Evolutionary conservation across 1,139 yeast genomes (phyloP), one percentile per base, ranked within the genome.

Genomic region (Hyphopichia wangnamkhiaoensis): DNA sequence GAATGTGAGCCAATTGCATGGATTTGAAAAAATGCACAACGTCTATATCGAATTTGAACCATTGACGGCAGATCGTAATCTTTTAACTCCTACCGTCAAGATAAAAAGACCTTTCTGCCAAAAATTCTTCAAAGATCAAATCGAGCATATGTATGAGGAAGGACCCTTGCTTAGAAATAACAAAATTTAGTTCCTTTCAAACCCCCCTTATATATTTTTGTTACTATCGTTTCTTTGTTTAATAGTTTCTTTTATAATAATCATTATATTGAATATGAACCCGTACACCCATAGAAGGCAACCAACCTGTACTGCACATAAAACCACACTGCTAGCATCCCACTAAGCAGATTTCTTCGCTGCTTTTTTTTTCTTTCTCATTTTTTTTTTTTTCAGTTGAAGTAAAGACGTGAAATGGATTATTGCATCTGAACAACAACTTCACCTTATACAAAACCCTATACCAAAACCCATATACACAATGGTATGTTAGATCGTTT

Each of bases 41-140:
- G 43, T 69, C 15, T 54, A 48, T 29, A 45, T 70, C 18, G 68
- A 54, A 17, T 46, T 63, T 39, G 73, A 71, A 44, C 76, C 76
- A 3, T 64, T 71, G 49, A 65, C 61, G 13, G 52, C 67, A 32
- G 72, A 63, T 37, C 53, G 68, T 28, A 61, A 66, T 35, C 65
- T 68, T 15, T 63, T 71, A 12, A 71, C 76, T 1, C 75, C 75
- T 13, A 71, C 75, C 1, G 52, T 63, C 50, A 70, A 71, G 49
- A 52, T 71, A 36, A 68, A 64, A 47, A 56, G 75, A 46, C 71
- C 67, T 1, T 34, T 68, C 19, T 73, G 73, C 28, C 51, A 59
- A 33, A 64, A 59, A 34, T 63, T 54, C 44, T 69, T 69, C 43
- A 46, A 38, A 5, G 43, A 49, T 1, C 45, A 45, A 9, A 52